Base-by-base conservation (phyloP, 768 basidiomycete species). In the Coprinopsis cinerea region DNA sequence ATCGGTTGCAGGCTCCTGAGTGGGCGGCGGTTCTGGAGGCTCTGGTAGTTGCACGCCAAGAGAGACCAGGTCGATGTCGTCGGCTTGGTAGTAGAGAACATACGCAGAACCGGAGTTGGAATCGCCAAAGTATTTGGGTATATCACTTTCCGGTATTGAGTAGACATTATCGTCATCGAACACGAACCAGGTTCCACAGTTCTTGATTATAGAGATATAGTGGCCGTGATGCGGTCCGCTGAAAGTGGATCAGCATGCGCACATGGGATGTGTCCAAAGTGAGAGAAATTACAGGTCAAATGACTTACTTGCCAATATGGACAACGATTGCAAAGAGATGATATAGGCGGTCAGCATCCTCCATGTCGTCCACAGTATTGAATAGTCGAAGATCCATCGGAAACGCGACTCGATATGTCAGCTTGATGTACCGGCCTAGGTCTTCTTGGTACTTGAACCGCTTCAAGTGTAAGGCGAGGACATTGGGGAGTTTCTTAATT, bases 201-300 rank as follows among this genome's bases (percentile, higher is more conserved):
- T 87, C 64, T 90, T 92, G 65, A 97, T 87, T 59, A 98, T 85
- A 57, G 94, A 88, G 57, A 98, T 83, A 65, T 99, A 99, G 71
- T 99, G 96, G 0, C 96, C 96, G 59, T 98, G 96, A 63, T 96
- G 88, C n/a, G 93, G 93, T 4, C 95, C 95, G 59, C 94, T 96
- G 54, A 44, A 50, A 53, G 56, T 53, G 46, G 47, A 55, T 54
- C 24, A 58, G 53, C 24, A 49, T 39, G 41, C 52, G 36, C 44
- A 42, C 44, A 41, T 40, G 44, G 54, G 44, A 51, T 53, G 18
- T 4, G 4, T 11, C 4, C 7, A 11, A 20, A 32, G 13, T 18
- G 28, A 18, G 5, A 55, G 17, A 51, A 26, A 47, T 48, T 25
- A 56, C 53, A 48, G 36, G 55, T 63, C 24, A n/a, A 40, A 50